Base-by-base conservation (phyloP, 306 rosid genomes). In the Lathyrus oleraceus region DNA sequence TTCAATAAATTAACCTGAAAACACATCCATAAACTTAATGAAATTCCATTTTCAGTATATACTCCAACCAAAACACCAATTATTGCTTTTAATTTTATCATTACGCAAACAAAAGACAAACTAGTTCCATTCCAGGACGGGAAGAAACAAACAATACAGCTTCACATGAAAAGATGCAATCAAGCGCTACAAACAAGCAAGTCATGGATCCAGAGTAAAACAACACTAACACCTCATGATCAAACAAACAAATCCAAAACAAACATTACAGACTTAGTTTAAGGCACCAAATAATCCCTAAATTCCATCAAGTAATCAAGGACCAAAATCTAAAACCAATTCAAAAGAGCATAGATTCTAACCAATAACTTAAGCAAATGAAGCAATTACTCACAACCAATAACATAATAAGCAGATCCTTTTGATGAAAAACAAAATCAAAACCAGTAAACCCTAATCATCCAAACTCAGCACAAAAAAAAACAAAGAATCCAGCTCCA, bases 21-120 rank as follows among this genome's bases (percentile, higher is more conserved):
- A 56, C 20, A 75, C 21, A 28, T 27, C 14, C 38, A 56, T 56
- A 56, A 56, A 56, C 61, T 56, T 13, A 27, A 56, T 52, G 58
- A 52, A 52, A 19, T 67, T 51, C 62, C 70, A 61, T 61, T 61
- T 39, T n/a, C 49, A 49, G 42, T 61, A 36, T 25, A 61, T 49
- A 39, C 42, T 38, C 60, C 71, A 23, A 63, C 40, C 54, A 73
- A 53, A 40, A 53, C 54, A 19, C 2, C 38, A 56, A 25, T 7
- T 56, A 5, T 19, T 56, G 19, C 17, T 10, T 52, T 27, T 51
- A 30, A 30, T 3, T 30, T 30, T 60, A 60, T 15, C 16, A 60
- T 48, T 47, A 68, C 36, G 69, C 21, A 30, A 28, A 42, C 32
- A 19, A 47, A 13, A 45, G 14, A 8, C 14, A 8, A n/a, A n/a